Evolutionary conservation across 352 stramenopile species (phyloP).

Genomic region (Globisporangium yorkense): DNA sequence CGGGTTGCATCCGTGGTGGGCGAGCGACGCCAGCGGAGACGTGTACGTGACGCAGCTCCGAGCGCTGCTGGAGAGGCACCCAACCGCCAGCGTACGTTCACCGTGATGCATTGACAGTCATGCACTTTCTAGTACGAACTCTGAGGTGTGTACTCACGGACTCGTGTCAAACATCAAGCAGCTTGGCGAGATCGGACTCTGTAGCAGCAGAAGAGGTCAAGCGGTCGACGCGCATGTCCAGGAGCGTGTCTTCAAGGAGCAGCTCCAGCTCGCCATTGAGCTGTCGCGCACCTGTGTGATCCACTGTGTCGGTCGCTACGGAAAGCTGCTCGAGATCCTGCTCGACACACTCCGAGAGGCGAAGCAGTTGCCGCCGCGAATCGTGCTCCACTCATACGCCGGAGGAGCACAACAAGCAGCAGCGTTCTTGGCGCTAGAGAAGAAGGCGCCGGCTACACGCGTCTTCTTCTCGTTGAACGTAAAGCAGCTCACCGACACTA

Average conservation of each 20-base stretch:
- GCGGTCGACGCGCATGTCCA: slow-evolving; percentile 40
- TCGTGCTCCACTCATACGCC: slow-evolving; percentile 70
- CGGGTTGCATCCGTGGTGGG: slow-evolving; percentile 78
- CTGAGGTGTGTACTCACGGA: not conserved
- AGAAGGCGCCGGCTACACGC: slow-evolving; percentile 15
- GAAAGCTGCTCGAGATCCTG: slow-evolving; percentile 63
- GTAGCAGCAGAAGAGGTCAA: slow-evolving; percentile 53
- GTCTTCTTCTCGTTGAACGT: slow-evolving; percentile 75
- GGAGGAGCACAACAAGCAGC: slow-evolving; percentile 48
- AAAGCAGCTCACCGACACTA: slow-evolving; percentile 44
- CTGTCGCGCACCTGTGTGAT: slow-evolving; percentile 53
- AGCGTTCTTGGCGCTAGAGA: slow-evolving; percentile 38
- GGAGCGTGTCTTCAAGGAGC: slow-evolving; percentile 35
- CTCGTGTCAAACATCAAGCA: slow-evolving; percentile 8
- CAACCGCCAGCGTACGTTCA: slow-evolving; percentile 35
- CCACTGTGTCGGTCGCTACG: slow-evolving; percentile 69
- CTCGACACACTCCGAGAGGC: slow-evolving; percentile 7
- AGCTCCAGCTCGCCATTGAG: slow-evolving; percentile 45
- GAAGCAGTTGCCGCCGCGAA: slow-evolving; percentile 28
- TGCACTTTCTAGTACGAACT: not conserved
- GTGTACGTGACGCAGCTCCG: slow-evolving; percentile 33
- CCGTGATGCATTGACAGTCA: not conserved
- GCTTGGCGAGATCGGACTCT: slow-evolving; percentile 77
- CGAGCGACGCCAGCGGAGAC: slow-evolving; percentile 13
- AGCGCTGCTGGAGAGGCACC: slow-evolving; percentile 27